Evolutionary conservation across 2,329 filamentous ascomycete genomes (phyloP).

Genomic region (Knufia petricola): DNA sequence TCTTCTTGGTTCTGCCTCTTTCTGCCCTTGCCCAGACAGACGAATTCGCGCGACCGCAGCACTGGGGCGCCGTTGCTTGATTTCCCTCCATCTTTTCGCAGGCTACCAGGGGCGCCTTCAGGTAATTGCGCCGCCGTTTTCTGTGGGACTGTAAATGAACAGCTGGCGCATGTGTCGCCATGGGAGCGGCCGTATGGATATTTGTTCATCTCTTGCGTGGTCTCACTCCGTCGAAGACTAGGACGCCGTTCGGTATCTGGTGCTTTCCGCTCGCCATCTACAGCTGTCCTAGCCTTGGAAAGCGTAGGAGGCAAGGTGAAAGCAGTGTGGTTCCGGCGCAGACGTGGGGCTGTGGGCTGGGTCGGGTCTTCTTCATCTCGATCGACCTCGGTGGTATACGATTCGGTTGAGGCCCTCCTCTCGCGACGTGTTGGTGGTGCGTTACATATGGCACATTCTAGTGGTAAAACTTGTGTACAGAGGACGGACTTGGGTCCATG

Average conservation of each 20-base stretch:
- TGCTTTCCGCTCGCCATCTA: slow-evolving; percentile 21
- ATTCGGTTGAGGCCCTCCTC: slow-evolving; percentile 29
- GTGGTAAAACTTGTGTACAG: slow-evolving; percentile 49
- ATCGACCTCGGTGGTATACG: slow-evolving; percentile 14
- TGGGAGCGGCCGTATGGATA: slow-evolving; percentile 34
- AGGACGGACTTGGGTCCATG: slow-evolving; percentile 54
- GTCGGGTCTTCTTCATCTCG: slow-evolving; percentile 8
- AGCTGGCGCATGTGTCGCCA: slow-evolving; percentile 48
- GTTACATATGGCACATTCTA: slow-evolving; percentile 45
- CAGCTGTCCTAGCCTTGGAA: slow-evolving; percentile 22
- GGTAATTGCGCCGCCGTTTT: slow-evolving; percentile 45
- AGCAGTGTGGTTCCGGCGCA: slow-evolving; percentile 20
- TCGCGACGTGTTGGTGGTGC: slow-evolving; percentile 31
- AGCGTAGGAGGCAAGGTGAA: slow-evolving; percentile 25
- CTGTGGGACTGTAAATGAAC: slow-evolving; percentile 46
- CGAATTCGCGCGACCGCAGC: slow-evolving; percentile 44
- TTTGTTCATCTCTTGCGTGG: slow-evolving; percentile 13
- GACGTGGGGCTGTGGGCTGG: slow-evolving; percentile 8
- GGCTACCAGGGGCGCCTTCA: slow-evolving; percentile 43
- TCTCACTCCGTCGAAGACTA: slow-evolving; percentile 32
- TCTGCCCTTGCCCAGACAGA: slow-evolving; percentile 35
- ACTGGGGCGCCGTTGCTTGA: slow-evolving; percentile 45
- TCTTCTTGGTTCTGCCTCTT: slow-evolving; percentile 3
- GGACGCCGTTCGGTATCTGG: slow-evolving; percentile 41
- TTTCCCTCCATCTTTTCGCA: slow-evolving; percentile 37